phyloP scores from a whole-genome alignment of 331 rosid genomes.

The Malus hybrid region DNA sequence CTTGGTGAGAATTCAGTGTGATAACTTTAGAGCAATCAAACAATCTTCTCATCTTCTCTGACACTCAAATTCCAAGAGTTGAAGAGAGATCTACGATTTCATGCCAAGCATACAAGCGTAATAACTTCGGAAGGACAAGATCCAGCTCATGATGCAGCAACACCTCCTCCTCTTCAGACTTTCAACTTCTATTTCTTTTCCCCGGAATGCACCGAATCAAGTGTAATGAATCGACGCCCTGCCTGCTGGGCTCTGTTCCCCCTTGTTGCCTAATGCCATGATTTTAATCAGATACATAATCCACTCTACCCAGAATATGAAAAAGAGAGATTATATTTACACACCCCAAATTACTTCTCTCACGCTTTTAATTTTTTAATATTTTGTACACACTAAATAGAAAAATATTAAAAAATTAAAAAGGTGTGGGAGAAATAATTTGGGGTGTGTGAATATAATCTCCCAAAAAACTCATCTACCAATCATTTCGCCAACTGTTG shows the following conservation, averaged over 20 bases:
- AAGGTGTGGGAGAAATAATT: no score
- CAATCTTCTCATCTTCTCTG: not conserved
- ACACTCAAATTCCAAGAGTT: not conserved
- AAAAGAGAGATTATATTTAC: not conserved
- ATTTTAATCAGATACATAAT: not conserved
- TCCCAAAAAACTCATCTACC: not conserved
- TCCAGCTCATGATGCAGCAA: not conserved
- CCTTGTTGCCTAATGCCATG: not conserved
- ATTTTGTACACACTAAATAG: no score
- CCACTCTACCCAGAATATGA: not conserved
- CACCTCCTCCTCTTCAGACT: not conserved
- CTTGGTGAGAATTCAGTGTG: not conserved
- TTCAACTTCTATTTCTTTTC: not conserved
- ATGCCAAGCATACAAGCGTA: not conserved
- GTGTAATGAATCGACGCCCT: not conserved
- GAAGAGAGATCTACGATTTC: not conserved
- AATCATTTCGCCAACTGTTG: not conserved
- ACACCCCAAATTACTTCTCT: no score
- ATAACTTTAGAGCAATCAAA: not conserved
- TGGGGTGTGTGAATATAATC: no score
- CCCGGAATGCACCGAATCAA: not conserved
- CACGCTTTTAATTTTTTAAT: no score
- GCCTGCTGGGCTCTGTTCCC: not conserved
- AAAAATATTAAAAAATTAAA: no score
- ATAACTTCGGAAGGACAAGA: not conserved